Evolutionary conservation across 1,139 yeast species (phyloP), one percentile per base, ranked within the genome.

Genomic region (Pichia sp.): DNA sequence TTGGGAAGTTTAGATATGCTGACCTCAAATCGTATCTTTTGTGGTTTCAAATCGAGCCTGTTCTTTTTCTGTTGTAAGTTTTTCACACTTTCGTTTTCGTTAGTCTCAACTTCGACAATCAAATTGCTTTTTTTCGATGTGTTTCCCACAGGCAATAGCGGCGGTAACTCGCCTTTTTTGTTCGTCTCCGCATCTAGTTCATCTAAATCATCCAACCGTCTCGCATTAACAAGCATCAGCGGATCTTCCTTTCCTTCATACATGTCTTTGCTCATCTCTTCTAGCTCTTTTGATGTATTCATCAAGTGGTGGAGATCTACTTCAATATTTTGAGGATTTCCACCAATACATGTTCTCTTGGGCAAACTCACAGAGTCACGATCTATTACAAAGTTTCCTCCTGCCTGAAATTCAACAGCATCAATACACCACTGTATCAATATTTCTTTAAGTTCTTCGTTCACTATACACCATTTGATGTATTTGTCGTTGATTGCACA

Each of bases 401-500:
- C 63, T 68, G 56, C 45, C 60, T 79, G 68, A 57, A 83, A 68
- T 64, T 86, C 93, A 7, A 85, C 78, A 1, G 88, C 80, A 63
- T 87, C 93, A 50, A 86, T 66, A 62, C 90, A 78, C 86, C 85
- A 81, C 60, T 81, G 85, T 30, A 79, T 74, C 54, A 79, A 63
- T 11, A 81, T 81, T 31, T 74, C 68, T 54, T 75, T 71, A 53
- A 81, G 70, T 54, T 80, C 82, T 2, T 62, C 54, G 47, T 84
- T 87, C 44, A 80, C 67, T 51, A 80, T 76, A 50, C 85, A 74
- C 84, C 92, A 84, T 54, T 76, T 75, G 70, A 84, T 79, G 57
- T 90, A 80, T 13, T 71, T 71, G 16, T 79, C 75, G 65, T 85
- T 81, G 53, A 88, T 78, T 43, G 90, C 84, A 67, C 96, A 89